phyloP scores from a whole-genome alignment of 345 rosid genomes.

The Salix arbutifolia region DNA sequence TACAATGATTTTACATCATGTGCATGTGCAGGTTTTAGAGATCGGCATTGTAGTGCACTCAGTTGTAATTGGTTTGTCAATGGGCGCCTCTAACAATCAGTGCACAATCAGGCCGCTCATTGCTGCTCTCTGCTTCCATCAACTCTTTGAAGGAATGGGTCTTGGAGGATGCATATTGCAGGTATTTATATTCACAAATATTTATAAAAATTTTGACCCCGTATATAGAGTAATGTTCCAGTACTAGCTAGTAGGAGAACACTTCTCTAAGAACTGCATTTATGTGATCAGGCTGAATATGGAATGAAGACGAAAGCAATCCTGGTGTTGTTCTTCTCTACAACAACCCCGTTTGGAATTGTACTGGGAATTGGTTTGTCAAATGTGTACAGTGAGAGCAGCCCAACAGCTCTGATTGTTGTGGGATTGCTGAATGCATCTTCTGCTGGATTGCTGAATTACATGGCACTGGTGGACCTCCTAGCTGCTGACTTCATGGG shows the following conservation, averaged over 20 bases:
- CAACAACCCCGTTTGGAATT: conserved; percentile 67
- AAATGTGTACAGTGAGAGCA: conserved; percentile 44
- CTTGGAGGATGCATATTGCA: conserved; percentile 82
- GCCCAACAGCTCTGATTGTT: conserved; percentile 54
- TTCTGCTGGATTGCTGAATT: conserved; percentile 64
- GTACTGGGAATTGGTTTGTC: conserved; percentile 59
- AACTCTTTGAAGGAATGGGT: conserved; percentile 89
- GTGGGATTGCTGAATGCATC: conserved; percentile 69
- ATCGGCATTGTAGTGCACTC: conserved; percentile 78
- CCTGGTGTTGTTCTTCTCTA: conserved; percentile 67
- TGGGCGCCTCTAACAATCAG: conserved; percentile 66
- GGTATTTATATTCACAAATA: conserved; percentile 23
- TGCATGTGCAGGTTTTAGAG: conserved; percentile 51
- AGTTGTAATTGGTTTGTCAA: conserved; percentile 62
- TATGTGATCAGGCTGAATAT: conserved; percentile 49
- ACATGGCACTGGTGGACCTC: conserved; percentile 83
- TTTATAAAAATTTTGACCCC: neutral
- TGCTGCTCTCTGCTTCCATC: conserved; percentile 88
- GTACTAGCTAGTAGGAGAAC: neutral
- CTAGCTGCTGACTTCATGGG: conserved; percentile 67
- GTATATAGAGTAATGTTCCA: neutral
- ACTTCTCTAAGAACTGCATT: neutral
- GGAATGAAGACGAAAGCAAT: conserved; percentile 34
- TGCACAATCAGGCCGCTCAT: conserved; percentile 67
- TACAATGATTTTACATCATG: neutral